Percentiles rank a stretch among this genome's conserved stretches.
phyloP scores from a whole-genome alignment of 164 flowering plant species.

The Cinnamomum chago region DNA sequence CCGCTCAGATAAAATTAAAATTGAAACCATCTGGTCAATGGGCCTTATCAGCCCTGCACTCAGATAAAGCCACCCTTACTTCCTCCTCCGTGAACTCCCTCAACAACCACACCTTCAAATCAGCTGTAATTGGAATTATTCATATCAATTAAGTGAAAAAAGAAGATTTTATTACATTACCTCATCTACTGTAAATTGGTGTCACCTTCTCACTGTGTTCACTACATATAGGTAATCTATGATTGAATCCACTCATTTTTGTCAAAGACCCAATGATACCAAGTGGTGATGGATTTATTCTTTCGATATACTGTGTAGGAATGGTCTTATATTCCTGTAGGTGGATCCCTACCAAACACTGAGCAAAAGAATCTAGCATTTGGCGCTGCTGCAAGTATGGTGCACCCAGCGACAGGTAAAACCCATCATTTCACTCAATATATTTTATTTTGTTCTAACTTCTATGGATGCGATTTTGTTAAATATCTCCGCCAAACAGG shows the following conservation, averaged over 20 bases:
- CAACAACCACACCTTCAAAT: no score
- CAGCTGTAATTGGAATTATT: no score
- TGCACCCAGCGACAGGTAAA: constrained; percentile 95
- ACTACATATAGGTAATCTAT: neutral
- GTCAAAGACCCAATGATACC: neutral
- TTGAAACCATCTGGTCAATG: no score
- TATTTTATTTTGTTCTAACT: neutral
- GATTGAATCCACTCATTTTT: neutral
- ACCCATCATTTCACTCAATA: neutral
- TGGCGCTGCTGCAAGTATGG: constrained; percentile 99
- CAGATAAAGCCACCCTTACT: no score
- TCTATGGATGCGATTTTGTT: neutral
- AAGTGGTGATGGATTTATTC: neutral
- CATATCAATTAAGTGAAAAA: no score
- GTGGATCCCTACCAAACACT: constrained; percentile 95
- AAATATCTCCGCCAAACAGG: constrained; percentile 39
- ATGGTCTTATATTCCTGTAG: constrained; percentile 98
- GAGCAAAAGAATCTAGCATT: constrained; percentile 92
- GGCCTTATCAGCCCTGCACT: no score
- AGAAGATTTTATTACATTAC: no score
- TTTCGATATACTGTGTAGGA: constrained; percentile 43
- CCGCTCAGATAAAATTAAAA: no score
- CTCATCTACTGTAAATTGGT: neutral
- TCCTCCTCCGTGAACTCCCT: no score
- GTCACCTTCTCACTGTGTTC: neutral